These are phyloP conservation scores for Linaria vulgaris DNA, from an alignment of 257 asterid genomes.

Conservation along the genomic window DNA sequence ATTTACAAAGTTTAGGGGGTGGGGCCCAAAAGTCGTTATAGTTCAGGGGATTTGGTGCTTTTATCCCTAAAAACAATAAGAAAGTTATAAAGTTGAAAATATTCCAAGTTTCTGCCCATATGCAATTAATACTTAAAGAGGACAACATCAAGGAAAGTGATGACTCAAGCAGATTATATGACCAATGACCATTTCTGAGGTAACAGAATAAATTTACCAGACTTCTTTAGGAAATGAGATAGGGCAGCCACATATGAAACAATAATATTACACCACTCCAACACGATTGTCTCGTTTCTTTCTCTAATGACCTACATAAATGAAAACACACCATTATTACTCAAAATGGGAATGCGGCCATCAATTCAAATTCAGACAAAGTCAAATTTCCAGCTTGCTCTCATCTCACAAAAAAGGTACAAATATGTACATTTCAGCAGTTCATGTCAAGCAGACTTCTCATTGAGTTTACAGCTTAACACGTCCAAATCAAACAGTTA, in stretches of 20 bases:
- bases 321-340: constrained; percentile 21
- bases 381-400: constrained; percentile 1
- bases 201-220: constrained; percentile 46
- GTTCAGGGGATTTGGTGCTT: too few relatives aligned
- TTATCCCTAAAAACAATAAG: too few relatives aligned
- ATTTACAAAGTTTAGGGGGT: too few relatives aligned
- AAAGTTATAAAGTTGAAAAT: background rate
- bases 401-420: constrained; percentile 9
- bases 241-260: constrained; percentile 66
- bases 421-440: constrained; percentile 9
- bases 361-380: constrained; percentile 12
- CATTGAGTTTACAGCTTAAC: constrained; percentile 1
- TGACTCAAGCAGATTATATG: constrained; percentile 15
- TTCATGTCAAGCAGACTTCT: background rate
- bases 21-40: too few relatives aligned
- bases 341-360: background rate
- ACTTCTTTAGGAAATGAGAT: constrained; percentile 60
- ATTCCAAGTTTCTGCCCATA: constrained; percentile 15
- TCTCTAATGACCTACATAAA: constrained; percentile 47
- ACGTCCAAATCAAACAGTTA: constrained; percentile 8
- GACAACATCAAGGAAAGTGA: constrained; percentile 6
- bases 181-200: constrained; percentile 15
- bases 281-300: constrained; percentile 36
- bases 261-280: constrained; percentile 39
- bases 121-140: constrained; percentile 15